Base-by-base conservation (phyloP, 2,329 filamentous ascomycete species). In the Venturia effusa region DNA sequence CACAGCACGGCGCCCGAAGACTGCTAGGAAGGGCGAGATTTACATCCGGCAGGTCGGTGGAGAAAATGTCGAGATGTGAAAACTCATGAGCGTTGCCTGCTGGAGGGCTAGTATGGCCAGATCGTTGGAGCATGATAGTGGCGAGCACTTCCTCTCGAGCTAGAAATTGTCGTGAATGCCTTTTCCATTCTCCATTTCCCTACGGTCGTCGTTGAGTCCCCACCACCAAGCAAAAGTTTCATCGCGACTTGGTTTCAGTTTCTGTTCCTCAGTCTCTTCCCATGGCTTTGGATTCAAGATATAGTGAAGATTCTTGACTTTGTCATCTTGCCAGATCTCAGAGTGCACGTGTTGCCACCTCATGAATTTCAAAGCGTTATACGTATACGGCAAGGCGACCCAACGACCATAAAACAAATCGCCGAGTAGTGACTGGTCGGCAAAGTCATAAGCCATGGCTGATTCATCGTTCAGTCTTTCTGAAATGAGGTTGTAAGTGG, bases 241-340 rank as follows among this genome's bases (percentile, higher is more conserved):
- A 65, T 84, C 78, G 62, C 74, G 70, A 64, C 72, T 72, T 68
- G 86, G 83, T 59, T 74, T 71, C 55, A 69, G 71, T 62, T 78
- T 65, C 67, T 83, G 76, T 70, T 75, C 69, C 57, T 71, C 72
- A 17, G 73, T 69, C 63, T 86, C 83, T 66, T 86, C 82, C 84
- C 84, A 87, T 3, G 84, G 84, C 74, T 87, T 87, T 39, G 83
- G 83, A 61, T 77, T 81, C 64, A 87, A 69, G 48, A 87, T 81
- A 68, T 84, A 86, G 71, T 87, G 84, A 13, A 86, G 75, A 68
- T 86, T 86, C 75, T 85, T 86, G 24, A 86, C 81, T 68, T 79
- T 71, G 22, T 81, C 79, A 66, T 87, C 84, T 65, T 78, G 74
- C 84, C 84, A 87, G 64, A 87, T 85, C 34, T 77, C 74, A 67